A percentile compares a stretch with the other conserved stretches of the same genome.
These are phyloP conservation scores for Hydnomerulius pinastri DNA, from an alignment of 768 basidiomycete genomes.

Conservation along the genomic window DNA sequence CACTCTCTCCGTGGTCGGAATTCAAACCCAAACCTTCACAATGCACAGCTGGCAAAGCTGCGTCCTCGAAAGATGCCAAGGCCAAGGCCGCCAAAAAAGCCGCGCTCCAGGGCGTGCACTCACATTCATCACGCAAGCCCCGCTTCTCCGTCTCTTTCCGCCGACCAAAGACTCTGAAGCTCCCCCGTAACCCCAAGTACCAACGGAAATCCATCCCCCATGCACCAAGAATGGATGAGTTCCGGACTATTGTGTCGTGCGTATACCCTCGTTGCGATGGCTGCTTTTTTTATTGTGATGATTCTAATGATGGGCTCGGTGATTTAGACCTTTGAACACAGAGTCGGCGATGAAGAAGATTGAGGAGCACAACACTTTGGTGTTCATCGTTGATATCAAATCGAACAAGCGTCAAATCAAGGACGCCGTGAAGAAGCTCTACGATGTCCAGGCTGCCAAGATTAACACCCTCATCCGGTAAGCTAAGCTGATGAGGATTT, in stretches of 20 bases:
- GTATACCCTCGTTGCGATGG: slow-evolving; percentile 30
- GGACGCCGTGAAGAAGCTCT: slow-evolving; percentile 99
- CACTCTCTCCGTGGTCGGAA: slow-evolving; percentile 30
- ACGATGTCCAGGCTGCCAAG: slow-evolving; percentile 94
- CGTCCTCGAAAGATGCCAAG: slow-evolving; percentile 51
- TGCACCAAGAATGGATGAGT: slow-evolving; percentile 95
- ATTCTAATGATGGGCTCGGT: no score
- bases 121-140: slow-evolving; percentile 76
- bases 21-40: background rate
- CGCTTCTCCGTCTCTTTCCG: slow-evolving; percentile 90
- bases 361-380: slow-evolving; percentile 98
- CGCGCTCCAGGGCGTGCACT: slow-evolving; percentile 83
- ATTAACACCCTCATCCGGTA: slow-evolving; percentile 98
- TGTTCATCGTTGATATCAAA: slow-evolving; percentile 94
- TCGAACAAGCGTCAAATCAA: slow-evolving; percentile 99
- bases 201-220: slow-evolving; percentile 94
- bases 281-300: background rate
- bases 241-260: slow-evolving; percentile 89
- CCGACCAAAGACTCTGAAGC: slow-evolving; percentile 90
- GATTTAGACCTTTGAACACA: slow-evolving; percentile 81
- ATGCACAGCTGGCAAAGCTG: slow-evolving; percentile 30
- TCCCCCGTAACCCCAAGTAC: slow-evolving; percentile 86
- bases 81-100: slow-evolving; percentile 97
- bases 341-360: slow-evolving; percentile 99
- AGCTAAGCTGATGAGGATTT: slow-evolving; percentile 24